Base-by-base conservation (phyloP, 2,329 filamentous ascomycete species). In the Cercospora sp. region DNA sequence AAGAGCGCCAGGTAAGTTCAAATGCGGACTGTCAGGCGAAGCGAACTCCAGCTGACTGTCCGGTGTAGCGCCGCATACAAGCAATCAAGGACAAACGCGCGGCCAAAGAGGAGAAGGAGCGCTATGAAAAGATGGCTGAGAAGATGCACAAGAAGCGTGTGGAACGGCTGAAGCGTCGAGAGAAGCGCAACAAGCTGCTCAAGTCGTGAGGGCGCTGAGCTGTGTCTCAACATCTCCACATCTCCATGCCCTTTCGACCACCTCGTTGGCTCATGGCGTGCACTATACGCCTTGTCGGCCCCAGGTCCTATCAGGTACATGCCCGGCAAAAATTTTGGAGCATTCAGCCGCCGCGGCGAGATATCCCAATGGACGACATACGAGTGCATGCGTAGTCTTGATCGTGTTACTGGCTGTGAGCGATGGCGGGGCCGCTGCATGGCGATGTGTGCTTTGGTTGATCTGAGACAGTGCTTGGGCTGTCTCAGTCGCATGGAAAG, bases 91-190 rank as follows among this genome's bases (percentile, higher is more conserved):
- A 96, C 72, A 94, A 91, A 81, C 87, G 92, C 73, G 90, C 89
- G 20, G 91, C 90, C 63, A 98, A 97, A 86, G 94, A 93, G 75
- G 95, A 98, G 84, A 93, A 91, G 81, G 93, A 94, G 77, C 86
- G 94, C 73, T 98, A 94, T 78, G 92, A 93, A 80, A 92, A 94
- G 84, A 88, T 99, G 88, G 94, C 93, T 20, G 92, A 93, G 83
- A 98, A 95, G 84, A 98, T 99, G 95, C 94, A 98, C 83, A 89
- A 88, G 81, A 98, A 97, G 86, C 87, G 94, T 69, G 90, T 98
- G 12, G 95, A 99, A 82, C 88, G 95, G 75, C 81, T 97, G 80
- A 97, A 93, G 89, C 88, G 94, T 78, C 91, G 93, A 81, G 95
- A 99, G 85, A 98, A 98, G 89, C 89, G 95, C 78, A 99, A 94